Evolutionary conservation across 805 yeast species (phyloP).

Genomic region (Myxozyma lipomycoides): DNA sequence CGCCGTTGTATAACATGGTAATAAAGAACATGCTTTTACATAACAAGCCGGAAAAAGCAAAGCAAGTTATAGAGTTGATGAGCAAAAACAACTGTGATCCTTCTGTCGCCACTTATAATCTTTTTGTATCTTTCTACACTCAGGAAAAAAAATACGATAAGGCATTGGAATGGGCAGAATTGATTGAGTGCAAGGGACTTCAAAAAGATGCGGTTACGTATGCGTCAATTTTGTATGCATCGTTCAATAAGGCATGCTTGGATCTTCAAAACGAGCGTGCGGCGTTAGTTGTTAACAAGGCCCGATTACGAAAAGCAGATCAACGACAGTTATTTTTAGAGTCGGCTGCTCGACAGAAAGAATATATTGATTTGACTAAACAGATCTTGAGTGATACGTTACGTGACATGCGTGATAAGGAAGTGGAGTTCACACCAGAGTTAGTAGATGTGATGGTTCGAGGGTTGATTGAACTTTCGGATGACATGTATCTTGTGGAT

Average conservation of each 20-base stretch:
- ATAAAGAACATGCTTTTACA: neutral
- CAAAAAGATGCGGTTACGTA: conserved; percentile 15
- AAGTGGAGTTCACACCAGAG: conserved; percentile 10
- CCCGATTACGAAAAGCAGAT: neutral
- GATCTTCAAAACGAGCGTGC: neutral
- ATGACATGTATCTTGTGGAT: conserved; percentile 18
- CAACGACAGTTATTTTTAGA: neutral
- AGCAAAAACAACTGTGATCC: neutral
- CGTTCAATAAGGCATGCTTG: conserved; percentile 9
- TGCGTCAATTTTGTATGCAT: conserved; percentile 13
- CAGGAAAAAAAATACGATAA: neutral
- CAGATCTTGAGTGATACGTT: conserved; percentile 5
- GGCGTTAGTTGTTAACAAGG: neutral
- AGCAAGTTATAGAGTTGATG: neutral
- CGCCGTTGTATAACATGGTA: neutral
- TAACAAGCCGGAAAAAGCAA: neutral
- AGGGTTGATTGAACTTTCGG: conserved; percentile 19
- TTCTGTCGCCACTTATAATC: conserved; percentile 6
- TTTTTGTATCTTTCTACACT: conserved; percentile 10
- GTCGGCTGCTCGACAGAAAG: neutral
- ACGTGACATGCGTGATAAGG: conserved; percentile 14
- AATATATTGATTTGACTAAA: neutral
- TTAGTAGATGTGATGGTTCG: conserved; percentile 14
- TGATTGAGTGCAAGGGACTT: conserved; percentile 6
- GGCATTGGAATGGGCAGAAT: conserved; percentile 2